phyloP scores from a whole-genome alignment of 2,329 filamentous ascomycete genomes.

The Leptographium procerum region DNA sequence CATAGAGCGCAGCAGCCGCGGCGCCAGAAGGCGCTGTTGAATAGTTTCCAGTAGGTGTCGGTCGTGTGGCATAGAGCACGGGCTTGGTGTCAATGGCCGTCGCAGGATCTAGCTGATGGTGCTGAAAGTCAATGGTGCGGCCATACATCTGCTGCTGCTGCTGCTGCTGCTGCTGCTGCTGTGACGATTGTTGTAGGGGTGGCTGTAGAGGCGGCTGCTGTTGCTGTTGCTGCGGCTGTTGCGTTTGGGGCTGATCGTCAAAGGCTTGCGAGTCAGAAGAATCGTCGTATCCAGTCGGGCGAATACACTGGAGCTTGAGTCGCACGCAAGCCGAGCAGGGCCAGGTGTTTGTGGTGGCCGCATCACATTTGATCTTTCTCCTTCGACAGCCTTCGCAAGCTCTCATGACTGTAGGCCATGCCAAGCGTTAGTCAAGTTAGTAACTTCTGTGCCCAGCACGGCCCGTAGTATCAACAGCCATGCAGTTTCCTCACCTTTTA shows the following conservation, averaged over 20 bases:
- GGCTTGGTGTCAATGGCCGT: constrained; percentile 21
- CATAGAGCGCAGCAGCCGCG: constrained; percentile 32
- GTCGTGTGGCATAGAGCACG: constrained; percentile 37
- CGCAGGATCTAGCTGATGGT: constrained; percentile 6
- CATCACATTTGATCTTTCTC: constrained; percentile 96
- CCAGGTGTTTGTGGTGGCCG: constrained; percentile 94
- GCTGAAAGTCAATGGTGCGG: constrained; percentile 15
- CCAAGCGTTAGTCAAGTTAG: no score
- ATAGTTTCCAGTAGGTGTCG: constrained; percentile 28
- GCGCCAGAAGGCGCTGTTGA: constrained; percentile 8
- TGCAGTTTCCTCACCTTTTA: constrained; percentile 58
- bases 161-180: constrained; percentile 25
- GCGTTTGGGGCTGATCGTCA: constrained; percentile 40
- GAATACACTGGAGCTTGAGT: constrained; percentile 85
- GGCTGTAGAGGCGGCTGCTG: constrained; percentile 27
- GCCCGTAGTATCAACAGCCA: neutral
- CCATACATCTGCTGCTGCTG: constrained; percentile 30
- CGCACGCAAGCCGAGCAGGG: constrained; percentile 89
- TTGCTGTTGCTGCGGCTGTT: constrained; percentile 12
- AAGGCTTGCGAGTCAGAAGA: constrained; percentile 34
- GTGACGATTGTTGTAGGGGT: constrained; percentile 20
- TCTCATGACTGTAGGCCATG: constrained; percentile 69
- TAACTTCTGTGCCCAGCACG: neutral
- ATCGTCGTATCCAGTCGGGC: constrained; percentile 71
- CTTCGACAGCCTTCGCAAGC: constrained; percentile 91